Base-by-base conservation (phyloP, 352 stramenopile species). In the Pythium volutum region DNA sequence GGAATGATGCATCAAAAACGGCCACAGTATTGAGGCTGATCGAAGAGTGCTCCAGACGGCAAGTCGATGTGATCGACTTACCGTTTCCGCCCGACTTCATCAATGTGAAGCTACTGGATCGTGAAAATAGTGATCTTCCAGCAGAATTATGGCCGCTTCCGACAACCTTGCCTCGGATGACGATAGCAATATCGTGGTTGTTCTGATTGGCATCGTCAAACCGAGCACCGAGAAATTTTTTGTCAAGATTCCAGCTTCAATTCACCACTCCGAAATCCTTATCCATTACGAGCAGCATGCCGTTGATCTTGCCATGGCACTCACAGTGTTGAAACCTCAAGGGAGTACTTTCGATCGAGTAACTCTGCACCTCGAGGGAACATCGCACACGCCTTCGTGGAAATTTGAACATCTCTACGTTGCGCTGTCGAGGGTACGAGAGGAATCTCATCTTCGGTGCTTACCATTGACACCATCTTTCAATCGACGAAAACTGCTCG, bases 301-400 rank as follows among this genome's bases (percentile, higher is more conserved):
- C 1, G 53, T 51, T 10, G 53, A 59, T 20, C 26, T 59, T 2
- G 53, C 53, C 3, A 26, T 51, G 38, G 26, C 53, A 1, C 16
- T 59, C 10, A 59, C 53, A 10, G 25, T 59, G 5, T 59, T 38
- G 53, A 59, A 59, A 12, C 38, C 53, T 11, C 53, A 59, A 50
- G 53, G 53, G 34, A 10, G 36, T 12, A 59, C 53, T 1, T 59
- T 42, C n/a, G 50, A 57, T 16, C 34, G 51, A 26, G 34, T 59
- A 26, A 14, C 49, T 36, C 8, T 59, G 16, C 51, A 33, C 34
- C 51, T 59, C 14, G 51, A 59, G 25, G 48, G 8, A 49, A 11
- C 51, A 7, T 25, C 22, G 4, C 12, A 38, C 12, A 18, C 20
- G 15, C 51, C 51, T 3, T 1, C 8, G 4, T 59, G 51, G 51